Evolutionary conservation across 352 stramenopile genomes (phyloP).

Genomic region (Globisporangium cylindrosporum): DNA sequence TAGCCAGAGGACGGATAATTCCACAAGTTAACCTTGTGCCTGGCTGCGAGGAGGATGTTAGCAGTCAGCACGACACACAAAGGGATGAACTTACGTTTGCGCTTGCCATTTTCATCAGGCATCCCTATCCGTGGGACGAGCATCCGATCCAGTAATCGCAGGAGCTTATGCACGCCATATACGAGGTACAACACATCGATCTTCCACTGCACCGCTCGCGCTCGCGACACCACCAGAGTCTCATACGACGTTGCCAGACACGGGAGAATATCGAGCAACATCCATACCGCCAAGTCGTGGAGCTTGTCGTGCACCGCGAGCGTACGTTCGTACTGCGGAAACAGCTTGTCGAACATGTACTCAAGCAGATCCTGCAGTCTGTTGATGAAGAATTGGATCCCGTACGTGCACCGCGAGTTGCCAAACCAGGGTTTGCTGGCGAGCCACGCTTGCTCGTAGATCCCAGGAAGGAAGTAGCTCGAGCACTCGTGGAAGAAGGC

Average conservation of each 20-base stretch:
- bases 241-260: constrained; percentile 52
- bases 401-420: constrained; percentile 57
- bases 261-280: constrained; percentile 44
- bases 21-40: too few relatives aligned
- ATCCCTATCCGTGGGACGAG: constrained; percentile 23
- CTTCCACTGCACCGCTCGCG: constrained; percentile 55
- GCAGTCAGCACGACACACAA: neutral
- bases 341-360: constrained; percentile 30
- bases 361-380: constrained; percentile 49
- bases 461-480: constrained; percentile 37
- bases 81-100: constrained; percentile 29
- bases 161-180: constrained; percentile 44
- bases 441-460: constrained; percentile 59
- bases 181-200: constrained; percentile 75
- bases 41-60: too few relatives aligned
- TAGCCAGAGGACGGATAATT: neutral
- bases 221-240: constrained; percentile 38
- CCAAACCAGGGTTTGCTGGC: constrained; percentile 57
- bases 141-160: constrained; percentile 54
- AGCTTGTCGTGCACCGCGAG: constrained; percentile 67
- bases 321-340: constrained; percentile 46
- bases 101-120: constrained; percentile 25
- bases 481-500: constrained; percentile 61
- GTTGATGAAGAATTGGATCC: constrained; percentile 52
- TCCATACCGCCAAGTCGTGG: constrained; percentile 44